Evolutionary conservation across 495 filamentous ascomycete species (phyloP), one percentile per base, ranked within the genome.

Genomic region (Aspergillus coremiiformis): DNA sequence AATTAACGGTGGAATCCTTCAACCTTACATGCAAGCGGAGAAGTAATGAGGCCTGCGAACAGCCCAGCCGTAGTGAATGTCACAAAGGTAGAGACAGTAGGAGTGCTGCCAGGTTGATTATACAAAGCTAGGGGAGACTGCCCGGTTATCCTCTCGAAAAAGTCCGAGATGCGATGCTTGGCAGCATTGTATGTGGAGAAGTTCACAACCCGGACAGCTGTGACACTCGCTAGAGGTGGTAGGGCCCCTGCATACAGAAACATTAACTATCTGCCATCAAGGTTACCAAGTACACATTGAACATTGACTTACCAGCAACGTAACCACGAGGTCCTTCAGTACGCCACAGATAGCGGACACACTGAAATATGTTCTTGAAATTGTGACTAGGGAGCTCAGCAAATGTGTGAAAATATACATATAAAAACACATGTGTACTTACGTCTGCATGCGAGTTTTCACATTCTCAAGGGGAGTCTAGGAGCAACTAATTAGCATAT

Each of bases 151-250:
- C 60, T 51, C 35, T 71, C 54, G n/a, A 70, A 53, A 9, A 62
- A 58, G 7, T 65, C 64, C 32, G 87, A 83, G 59, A 91, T 85
- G 10, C 72, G 68, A 66, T 89, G 82, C 69, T 95, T 96, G 33
- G 87, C 84, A 32, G 77, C 78, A 66, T 90, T 88, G 72, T 96
- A 96, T 49, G 92, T 85, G 29, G 89, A 91, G 64, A 96, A 95
- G n/a, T 88, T 93, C 45, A 95, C 78, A 17, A 92, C 93, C 30
- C 91, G 83, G 49, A 95, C 90, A 44, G 89, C 77, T 8, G 91
- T 95, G 44, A 96, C 86, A 72, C 87, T 93, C 17, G 81, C 81
- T 63, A 96, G 75, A 27, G 91, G 91, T 44, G 89, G 86, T 30
- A 84, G 78, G 55, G 84, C 82, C 59, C 87, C 87, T 91, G 57